Evolutionary conservation across 2,329 filamentous ascomycete species (phyloP).

Genomic region (Colletotrichum cuscutae): DNA sequence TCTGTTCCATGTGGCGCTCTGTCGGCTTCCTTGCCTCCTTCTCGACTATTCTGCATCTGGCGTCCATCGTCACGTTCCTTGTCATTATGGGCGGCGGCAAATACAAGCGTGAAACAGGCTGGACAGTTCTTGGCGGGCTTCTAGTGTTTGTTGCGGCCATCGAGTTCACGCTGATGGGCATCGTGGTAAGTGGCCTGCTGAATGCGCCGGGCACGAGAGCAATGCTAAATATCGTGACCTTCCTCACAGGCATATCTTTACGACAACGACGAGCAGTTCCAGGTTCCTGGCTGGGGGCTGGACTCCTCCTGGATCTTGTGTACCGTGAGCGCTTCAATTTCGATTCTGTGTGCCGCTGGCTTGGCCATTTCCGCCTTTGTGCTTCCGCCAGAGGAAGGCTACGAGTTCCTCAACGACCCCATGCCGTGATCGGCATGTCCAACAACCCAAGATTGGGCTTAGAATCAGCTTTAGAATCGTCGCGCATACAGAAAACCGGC

Average conservation of each 20-base stretch:
- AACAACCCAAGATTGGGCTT: no score
- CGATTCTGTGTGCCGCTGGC: slow-evolving; percentile 63
- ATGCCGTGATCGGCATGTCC: slow-evolving; percentile 32
- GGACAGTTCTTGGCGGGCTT: slow-evolving; percentile 78
- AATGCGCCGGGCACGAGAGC: slow-evolving; percentile 8
- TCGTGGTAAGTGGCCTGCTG: slow-evolving; percentile 74
- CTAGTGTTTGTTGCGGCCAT: slow-evolving; percentile 73
- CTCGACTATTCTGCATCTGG: slow-evolving; percentile 82
- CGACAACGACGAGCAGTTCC: slow-evolving; percentile 85
- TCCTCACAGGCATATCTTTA: slow-evolving; percentile 78
- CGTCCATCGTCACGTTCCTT: slow-evolving; percentile 80
- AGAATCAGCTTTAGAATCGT: background rate
- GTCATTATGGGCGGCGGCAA: slow-evolving; percentile 84
- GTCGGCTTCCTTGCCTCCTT: slow-evolving; percentile 91
- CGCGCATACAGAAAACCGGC: slow-evolving; percentile 14
- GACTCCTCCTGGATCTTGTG: slow-evolving; percentile 83
- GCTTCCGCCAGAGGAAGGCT: slow-evolving; percentile 84
- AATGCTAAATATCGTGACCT: background rate
- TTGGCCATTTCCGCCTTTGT: slow-evolving; percentile 75
- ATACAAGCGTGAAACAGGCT: slow-evolving; percentile 82
- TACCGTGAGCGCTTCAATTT: slow-evolving; percentile 64
- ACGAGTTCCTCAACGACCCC: slow-evolving; percentile 73
- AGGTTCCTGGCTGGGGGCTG: slow-evolving; percentile 81
- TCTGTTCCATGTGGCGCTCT: slow-evolving; percentile 92
- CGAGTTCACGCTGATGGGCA: slow-evolving; percentile 80